These are phyloP conservation scores for Kurtzmaniella fragi DNA, from an alignment of 805 yeast genomes.

Conservation along the genomic window DNA sequence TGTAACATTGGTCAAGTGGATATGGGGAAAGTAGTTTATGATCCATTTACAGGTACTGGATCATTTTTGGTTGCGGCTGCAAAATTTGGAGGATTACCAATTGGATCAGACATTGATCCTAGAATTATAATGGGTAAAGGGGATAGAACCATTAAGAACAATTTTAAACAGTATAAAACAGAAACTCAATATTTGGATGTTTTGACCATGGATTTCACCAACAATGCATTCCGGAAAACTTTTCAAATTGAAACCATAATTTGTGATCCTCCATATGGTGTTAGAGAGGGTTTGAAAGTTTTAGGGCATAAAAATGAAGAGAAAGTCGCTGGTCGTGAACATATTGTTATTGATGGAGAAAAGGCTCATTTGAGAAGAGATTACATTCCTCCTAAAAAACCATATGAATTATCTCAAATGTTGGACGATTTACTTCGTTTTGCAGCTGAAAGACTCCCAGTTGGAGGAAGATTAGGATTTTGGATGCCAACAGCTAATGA, in stretches of 20 bases:
- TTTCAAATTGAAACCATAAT: constrained; percentile 73
- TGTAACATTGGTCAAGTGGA: constrained; percentile 80
- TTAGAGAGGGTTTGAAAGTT: constrained; percentile 90
- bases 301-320: constrained; percentile 75
- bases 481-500: constrained; percentile 99
- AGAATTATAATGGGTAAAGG: constrained; percentile 70
- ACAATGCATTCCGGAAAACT: constrained; percentile 66
- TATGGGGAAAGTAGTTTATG: constrained; percentile 67
- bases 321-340: constrained; percentile 67
- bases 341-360: constrained; percentile 70
- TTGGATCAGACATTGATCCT: constrained; percentile 91
- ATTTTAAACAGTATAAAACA: constrained; percentile 73
- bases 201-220: constrained; percentile 91
- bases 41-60: constrained; percentile 97
- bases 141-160: constrained; percentile 46
- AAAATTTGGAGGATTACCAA: constrained; percentile 69
- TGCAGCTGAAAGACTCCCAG: constrained; percentile 65
- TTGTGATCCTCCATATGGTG: constrained; percentile 98
- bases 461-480: constrained; percentile 78
- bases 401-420: constrained; percentile 73
- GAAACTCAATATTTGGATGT: constrained; percentile 61
- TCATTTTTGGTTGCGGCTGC: constrained; percentile 88
- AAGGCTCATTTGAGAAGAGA: constrained; percentile 73
- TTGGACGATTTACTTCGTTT: constrained; percentile 74
- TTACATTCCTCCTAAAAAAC: constrained; percentile 89